Percentiles rank a stretch among this genome's conserved stretches.
phyloP scores from a whole-genome alignment of 345 rosid genomes.

The Pseudoturritis turrita region DNA sequence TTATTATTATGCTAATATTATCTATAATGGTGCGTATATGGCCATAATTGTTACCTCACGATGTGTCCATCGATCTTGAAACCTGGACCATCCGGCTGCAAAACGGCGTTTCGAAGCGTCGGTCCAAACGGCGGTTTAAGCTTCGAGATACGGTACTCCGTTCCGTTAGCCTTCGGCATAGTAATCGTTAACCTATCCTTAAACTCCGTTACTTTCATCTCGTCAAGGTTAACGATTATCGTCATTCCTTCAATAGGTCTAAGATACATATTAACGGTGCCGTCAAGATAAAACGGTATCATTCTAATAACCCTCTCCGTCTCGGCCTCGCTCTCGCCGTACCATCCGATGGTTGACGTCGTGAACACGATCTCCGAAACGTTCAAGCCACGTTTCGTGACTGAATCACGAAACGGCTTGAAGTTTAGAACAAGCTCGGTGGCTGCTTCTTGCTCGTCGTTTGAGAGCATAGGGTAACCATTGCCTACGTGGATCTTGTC shows the following conservation, averaged over 20 bases:
- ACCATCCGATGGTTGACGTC: slow-evolving; percentile 72
- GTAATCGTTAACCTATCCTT: slow-evolving; percentile 39
- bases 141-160: slow-evolving; percentile 43
- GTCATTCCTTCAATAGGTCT: slow-evolving; percentile 61
- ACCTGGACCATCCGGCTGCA: slow-evolving; percentile 59
- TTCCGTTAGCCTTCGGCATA: slow-evolving; percentile 63
- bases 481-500: slow-evolving; percentile 39
- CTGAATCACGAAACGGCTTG: slow-evolving; percentile 40
- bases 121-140: slow-evolving; percentile 24
- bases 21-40: neutral
- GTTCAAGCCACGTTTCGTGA: slow-evolving; percentile 39
- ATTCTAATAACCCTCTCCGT: slow-evolving; percentile 39
- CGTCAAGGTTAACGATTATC: slow-evolving; percentile 47
- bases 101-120: slow-evolving; percentile 37
- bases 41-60: slow-evolving; percentile 21
- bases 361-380: slow-evolving; percentile 54
- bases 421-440: slow-evolving; percentile 37
- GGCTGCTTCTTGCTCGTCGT: slow-evolving; percentile 42
- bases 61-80: slow-evolving; percentile 45
- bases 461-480: slow-evolving; percentile 60
- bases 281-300: slow-evolving; percentile 45
- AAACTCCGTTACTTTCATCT: slow-evolving; percentile 46
- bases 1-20: neutral
- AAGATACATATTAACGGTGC: slow-evolving; percentile 49
- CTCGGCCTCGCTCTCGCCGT: slow-evolving; percentile 35